These are phyloP conservation scores for Flaveria trinervia DNA, from an alignment of 129 eudicot genomes.

Conservation along the genomic window DNA sequence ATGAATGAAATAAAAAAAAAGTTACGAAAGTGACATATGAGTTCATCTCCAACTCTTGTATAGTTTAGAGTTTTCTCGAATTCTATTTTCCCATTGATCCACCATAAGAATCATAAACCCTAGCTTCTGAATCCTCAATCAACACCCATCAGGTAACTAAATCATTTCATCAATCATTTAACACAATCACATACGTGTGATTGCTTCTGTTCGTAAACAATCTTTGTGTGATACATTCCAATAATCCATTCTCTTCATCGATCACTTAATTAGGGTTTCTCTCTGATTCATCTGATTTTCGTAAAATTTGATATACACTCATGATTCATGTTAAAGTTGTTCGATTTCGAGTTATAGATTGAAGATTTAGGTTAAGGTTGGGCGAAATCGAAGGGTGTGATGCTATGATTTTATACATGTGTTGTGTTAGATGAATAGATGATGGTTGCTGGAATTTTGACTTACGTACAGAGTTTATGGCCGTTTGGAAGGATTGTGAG, in stretches of 20 bases:
- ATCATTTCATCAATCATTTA: not conserved
- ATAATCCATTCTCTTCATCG: not conserved
- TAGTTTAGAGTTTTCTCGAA: slow-evolving; percentile 11
- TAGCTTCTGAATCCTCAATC: slow-evolving; percentile 18
- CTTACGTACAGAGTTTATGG: slow-evolving; percentile 61
- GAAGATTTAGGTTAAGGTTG: slow-evolving; percentile 2
- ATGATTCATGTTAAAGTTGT: not conserved
- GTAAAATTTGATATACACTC: not conserved
- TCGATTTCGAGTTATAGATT: not conserved
- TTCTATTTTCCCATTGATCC: not conserved
- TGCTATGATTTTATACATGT: slow-evolving; percentile 5
- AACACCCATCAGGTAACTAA: slow-evolving; percentile 18
- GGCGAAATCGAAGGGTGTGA: slow-evolving; percentile 1
- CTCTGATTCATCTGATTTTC: not conserved
- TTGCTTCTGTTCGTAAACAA: slow-evolving; percentile 4
- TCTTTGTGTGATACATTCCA: not conserved
- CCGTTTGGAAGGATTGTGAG: slow-evolving; percentile 45
- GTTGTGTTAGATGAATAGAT: slow-evolving; percentile 19
- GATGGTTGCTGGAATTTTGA: slow-evolving; percentile 40
- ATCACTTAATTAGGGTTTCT: slow-evolving; percentile 26
- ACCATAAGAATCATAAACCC: slow-evolving; percentile 31
- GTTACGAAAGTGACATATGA: not conserved
- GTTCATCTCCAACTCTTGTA: not conserved
- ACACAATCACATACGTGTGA: not conserved
- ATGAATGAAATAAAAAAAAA: no score